Evolutionary conservation across 495 filamentous ascomycete species (phyloP).

Genomic region (Penicillium taxi): DNA sequence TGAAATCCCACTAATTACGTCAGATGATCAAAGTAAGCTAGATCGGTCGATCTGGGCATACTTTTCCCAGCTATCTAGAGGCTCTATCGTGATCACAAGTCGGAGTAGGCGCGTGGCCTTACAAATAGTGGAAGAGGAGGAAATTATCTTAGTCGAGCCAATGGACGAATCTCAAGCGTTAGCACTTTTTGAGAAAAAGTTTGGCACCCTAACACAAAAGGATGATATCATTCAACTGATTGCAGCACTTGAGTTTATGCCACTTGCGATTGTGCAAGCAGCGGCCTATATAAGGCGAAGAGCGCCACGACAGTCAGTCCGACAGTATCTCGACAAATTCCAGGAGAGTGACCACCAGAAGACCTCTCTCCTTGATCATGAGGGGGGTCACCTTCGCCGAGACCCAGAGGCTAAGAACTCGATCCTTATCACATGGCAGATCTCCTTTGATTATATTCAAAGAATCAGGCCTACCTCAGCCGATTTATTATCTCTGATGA

Average conservation of each 20-base stretch:
- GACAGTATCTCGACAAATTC: conserved; percentile 32
- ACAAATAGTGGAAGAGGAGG: conserved; percentile 18
- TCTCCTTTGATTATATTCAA: conserved; percentile 26
- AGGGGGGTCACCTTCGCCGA: conserved; percentile 6
- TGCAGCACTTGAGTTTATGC: conserved; percentile 35
- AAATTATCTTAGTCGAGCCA: conserved; percentile 33
- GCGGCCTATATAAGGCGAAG: conserved; percentile 37
- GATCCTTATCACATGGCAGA: conserved; percentile 23
- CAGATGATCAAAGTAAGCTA: not conserved
- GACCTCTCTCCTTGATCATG: conserved; percentile 1
- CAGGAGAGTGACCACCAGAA: conserved; percentile 4
- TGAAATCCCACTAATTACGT: not conserved
- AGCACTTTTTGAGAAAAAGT: conserved; percentile 33
- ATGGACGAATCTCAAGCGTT: conserved; percentile 26
- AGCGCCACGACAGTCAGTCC: conserved; percentile 16
- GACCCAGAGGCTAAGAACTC: conserved; percentile 18
- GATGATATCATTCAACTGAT: conserved; percentile 16
- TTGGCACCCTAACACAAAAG: conserved; percentile 7
- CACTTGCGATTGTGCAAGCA: conserved; percentile 44
- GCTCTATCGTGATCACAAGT: conserved; percentile 30
- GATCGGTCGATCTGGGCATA: conserved; percentile 12
- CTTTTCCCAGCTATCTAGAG: not conserved
- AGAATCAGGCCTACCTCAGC: conserved; percentile 11
- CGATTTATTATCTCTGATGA: conserved; percentile 12
- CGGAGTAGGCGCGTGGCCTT: conserved; percentile 21